Base-by-base conservation (phyloP, 257 asterid species). In the Penstemon newberryi region DNA sequence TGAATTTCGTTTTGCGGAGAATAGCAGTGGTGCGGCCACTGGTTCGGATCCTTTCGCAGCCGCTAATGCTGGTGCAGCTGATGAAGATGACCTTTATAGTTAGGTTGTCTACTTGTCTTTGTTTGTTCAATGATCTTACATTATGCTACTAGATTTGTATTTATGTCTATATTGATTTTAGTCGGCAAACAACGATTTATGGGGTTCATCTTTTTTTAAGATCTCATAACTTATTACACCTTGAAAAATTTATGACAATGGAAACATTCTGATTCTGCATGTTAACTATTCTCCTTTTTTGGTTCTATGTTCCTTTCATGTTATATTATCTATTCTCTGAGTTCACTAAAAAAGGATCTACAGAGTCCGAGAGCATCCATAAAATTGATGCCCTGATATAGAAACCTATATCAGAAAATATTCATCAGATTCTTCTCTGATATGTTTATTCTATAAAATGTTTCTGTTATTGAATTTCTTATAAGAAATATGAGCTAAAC, bases 11-110 rank as follows among this genome's bases (percentile, higher is more conserved):
- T 25, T 25, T 25, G 33, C 33, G 2, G 33, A 25, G 33, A 25
- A 89, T 13, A 44, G 74, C 0, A 65, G 71, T 49, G 60, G 76
- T 0, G 67, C 63, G 1, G 78, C 81, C 6, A 52, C 84, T 41
- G 85, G 69, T 40, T 40, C 89, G 3, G 90, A 86, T 53, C 92
- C 96, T 0, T 87, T 87, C 63, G 86, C 87, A 38, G 74, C 82
- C 13, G 39, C 90, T 8, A 25, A 25, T 25, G 65, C 74, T 43
- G 83, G 75, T 5, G 73, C 72, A 41, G 83, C 84, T 0, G 90
- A 81, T 41, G 86, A 74, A 3, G 86, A 84, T n/a, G 89, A 84
- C 66, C 77, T 84, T 0, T 84, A 84, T 70, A 65, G 64, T 65
- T 81, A 81, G 78, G 70, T 44, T 46, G 12, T 18, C 38, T 13